These are phyloP conservation scores for Aphanomyces astaci DNA, from an alignment of 352 stramenopile genomes.

Conservation along the genomic window DNA sequence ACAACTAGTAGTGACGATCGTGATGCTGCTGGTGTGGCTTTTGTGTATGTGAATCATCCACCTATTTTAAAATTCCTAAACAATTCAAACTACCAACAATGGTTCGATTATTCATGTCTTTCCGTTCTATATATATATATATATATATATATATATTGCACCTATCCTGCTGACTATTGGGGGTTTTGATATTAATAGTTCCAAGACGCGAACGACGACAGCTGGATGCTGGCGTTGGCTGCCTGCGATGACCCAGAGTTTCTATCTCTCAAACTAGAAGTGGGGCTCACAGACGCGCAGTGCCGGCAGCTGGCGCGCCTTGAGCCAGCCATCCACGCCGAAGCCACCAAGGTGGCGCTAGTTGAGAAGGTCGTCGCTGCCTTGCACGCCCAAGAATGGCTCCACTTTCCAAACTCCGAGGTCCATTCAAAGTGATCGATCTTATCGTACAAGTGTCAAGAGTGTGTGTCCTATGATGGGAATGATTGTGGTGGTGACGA, in stretches of 20 bases:
- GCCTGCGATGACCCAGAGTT: constrained; percentile 33
- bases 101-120: too few relatives aligned
- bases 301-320: constrained; percentile 47
- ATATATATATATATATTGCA: too few relatives aligned
- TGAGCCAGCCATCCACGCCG: constrained; percentile 40
- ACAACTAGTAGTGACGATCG: too few relatives aligned
- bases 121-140: too few relatives aligned
- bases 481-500: too few relatives aligned
- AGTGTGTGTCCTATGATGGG: too few relatives aligned
- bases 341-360: constrained; percentile 61
- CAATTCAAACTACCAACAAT: too few relatives aligned
- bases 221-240: constrained; percentile 54
- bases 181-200: constrained; percentile 33
- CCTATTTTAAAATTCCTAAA: too few relatives aligned
- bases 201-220: constrained; percentile 65
- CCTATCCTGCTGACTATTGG: background rate
- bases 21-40: too few relatives aligned
- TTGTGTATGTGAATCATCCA: too few relatives aligned
- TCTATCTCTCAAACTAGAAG: constrained; percentile 37
- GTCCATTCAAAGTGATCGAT: too few relatives aligned
- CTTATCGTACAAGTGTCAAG: too few relatives aligned
- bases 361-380: constrained; percentile 81
- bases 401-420: constrained; percentile 79
- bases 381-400: constrained; percentile 72
- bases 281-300: constrained; percentile 65